phyloP scores from a whole-genome alignment of 371 early-diverging fungal species.

The Apophysomyces elegans region DNA sequence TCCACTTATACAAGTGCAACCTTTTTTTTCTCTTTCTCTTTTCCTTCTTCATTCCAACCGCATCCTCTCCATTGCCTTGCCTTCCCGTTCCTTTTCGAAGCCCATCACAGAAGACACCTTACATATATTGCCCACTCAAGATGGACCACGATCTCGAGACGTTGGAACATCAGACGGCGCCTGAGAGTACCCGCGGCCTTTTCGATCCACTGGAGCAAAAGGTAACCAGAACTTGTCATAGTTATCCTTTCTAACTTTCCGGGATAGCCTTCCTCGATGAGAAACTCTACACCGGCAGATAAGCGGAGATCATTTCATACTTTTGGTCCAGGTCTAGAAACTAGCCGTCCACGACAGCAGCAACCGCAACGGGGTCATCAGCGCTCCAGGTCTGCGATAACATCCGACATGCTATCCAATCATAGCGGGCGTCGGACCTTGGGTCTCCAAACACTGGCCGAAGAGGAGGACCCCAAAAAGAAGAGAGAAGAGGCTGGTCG shows the following conservation, averaged over 20 bases:
- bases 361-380: conserved; percentile 38
- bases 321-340: conserved; percentile 19
- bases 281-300: conserved; percentile 22
- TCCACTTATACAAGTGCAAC: conserved; percentile 16
- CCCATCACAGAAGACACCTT: conserved; percentile 20
- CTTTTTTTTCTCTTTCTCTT: conserved; percentile 27
- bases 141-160: conserved; percentile 41
- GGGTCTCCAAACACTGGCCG: conserved; percentile 39
- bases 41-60: conserved; percentile 17
- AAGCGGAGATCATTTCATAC: conserved; percentile 42
- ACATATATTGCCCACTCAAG: conserved; percentile 10
- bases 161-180: conserved; percentile 57
- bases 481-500: conserved; percentile 27
- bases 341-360: conserved; percentile 18
- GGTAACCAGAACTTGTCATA: conserved; percentile 17
- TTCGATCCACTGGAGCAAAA: conserved; percentile 47
- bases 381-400: conserved; percentile 44
- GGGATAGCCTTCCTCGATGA: conserved; percentile 6
- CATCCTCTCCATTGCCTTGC: not conserved
- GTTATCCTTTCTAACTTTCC: not conserved
- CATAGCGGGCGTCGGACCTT: conserved; percentile 35
- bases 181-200: conserved; percentile 56
- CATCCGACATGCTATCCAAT: conserved; percentile 41
- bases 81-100: conserved; percentile 30
- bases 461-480: conserved; percentile 29